Base-by-base conservation (phyloP, 305 asterid species). In the Ilex paraguariensis region DNA sequence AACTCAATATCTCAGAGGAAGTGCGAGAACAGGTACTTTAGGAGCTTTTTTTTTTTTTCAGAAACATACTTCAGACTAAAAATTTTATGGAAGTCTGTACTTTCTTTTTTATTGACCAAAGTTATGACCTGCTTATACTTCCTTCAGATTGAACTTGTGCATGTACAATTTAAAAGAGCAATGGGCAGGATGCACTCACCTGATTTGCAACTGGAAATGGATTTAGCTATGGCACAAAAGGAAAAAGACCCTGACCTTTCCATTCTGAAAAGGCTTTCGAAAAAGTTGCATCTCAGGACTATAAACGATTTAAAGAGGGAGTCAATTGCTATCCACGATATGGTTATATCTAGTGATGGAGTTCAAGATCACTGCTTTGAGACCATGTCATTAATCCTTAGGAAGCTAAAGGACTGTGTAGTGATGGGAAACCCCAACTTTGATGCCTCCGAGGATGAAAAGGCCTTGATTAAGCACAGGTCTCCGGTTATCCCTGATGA, bases 401-500 rank as follows among this genome's bases (percentile, higher is more conserved):
- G 66, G 75, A 85, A 79, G 84, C 57, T 92, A 11, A 89, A 92
- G 84, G 96, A 89, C 62, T 81, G 79, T 56, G 86, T 82, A 13
- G 32, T 81, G 72, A 72, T 30, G n/a, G 87, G 76, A 66, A 81
- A 84, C 79, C 85, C 91, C 2, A 87, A 85, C n/a, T 17, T 56
- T 50, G 95, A 85, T 60, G 71, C 75, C 30, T 14, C 65, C 66
- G 97, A 92, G 72, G 64, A 56, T 59, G 98, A 85, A 62, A 89
- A 78, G 82, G 72, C 66, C 70, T 70, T 82, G 45, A 63, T 81
- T 40, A 85, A 74, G 79, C 96, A 85, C 73, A 74, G 97, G 68
- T 87, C 97, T 68, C 97, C 97, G 0, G 87, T 92, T 55, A 87
- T 92, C 63, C 98, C 98, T 0, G 97, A 89, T 72, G 96, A 92